A percentile compares a stretch with the other conserved stretches of the same genome.
phyloP scores from a whole-genome alignment of 2,329 filamentous ascomycete genomes.

The Metarhizium anisopliae region DNA sequence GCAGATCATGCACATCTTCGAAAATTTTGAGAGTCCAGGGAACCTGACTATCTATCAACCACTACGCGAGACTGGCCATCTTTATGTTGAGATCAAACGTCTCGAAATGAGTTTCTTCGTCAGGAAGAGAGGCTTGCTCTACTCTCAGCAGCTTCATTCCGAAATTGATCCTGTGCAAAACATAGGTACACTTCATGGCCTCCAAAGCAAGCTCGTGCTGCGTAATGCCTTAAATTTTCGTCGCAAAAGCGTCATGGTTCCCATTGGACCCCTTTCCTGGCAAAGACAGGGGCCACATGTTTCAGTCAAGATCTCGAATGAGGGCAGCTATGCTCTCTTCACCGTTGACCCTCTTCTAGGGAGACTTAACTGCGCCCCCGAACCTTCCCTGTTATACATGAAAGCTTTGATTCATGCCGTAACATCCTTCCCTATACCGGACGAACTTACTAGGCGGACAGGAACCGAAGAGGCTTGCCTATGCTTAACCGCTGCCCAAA shows the following conservation, averaged over 20 bases:
- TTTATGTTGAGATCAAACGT: conserved; percentile 41
- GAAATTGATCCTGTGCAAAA: conserved; percentile 51
- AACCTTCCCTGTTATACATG: conserved; percentile 43
- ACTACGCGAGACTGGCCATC: neutral
- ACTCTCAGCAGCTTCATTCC: conserved; percentile 38
- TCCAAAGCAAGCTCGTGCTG: conserved; percentile 49
- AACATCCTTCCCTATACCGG: conserved; percentile 49
- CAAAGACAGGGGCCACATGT: conserved; percentile 32
- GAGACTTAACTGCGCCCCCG: conserved; percentile 46
- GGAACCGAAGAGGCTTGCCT: conserved; percentile 50
- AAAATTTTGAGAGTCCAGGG: conserved; percentile 21
- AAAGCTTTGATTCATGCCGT: conserved; percentile 52
- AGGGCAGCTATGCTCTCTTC: conserved; percentile 24
- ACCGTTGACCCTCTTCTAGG: conserved; percentile 45
- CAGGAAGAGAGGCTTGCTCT: conserved; percentile 30
- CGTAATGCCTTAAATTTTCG: conserved; percentile 29
- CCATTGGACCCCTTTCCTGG: conserved; percentile 30
- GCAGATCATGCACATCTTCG: conserved; percentile 34
- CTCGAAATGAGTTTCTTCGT: conserved; percentile 46
- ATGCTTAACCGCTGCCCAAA: conserved; percentile 38
- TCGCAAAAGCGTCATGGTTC: conserved; percentile 43
- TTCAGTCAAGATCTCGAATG: neutral
- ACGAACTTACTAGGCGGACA: conserved; percentile 47
- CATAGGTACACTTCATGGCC: conserved; percentile 49
- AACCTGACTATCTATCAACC: conserved; percentile 29